Percentiles rank a stretch among this genome's conserved stretches.
These are phyloP conservation scores for Fusarium haematococcum DNA, from an alignment of 2,329 filamentous ascomycete genomes.

Conservation along the genomic window DNA sequence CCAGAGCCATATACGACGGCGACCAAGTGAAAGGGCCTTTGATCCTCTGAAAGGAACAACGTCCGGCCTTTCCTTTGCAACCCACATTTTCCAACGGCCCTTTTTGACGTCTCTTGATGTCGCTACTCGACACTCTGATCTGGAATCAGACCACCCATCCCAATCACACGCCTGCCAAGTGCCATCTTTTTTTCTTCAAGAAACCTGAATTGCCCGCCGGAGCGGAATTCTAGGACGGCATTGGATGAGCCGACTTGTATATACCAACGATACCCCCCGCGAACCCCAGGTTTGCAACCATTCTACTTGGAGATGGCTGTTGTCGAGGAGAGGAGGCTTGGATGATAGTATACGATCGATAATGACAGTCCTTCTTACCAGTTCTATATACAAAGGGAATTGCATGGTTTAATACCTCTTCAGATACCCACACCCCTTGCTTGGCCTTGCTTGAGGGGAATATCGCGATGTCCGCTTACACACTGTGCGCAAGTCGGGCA, in stretches of 20 bases:
- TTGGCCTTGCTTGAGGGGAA: not conserved
- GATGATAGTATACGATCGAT: conserved; percentile 7
- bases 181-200: not conserved
- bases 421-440: not conserved
- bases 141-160: not conserved
- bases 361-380: conserved; percentile 1
- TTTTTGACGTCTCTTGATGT: not conserved
- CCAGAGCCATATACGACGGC: not conserved
- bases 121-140: not conserved
- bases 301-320: not conserved
- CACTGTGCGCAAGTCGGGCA: conserved; percentile 5
- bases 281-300: not conserved
- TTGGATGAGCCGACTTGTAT: not conserved
- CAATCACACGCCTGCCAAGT: not conserved
- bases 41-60: too few species aligned
- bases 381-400: not conserved
- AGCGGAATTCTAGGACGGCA: not conserved
- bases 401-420: not conserved
- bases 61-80: not conserved
- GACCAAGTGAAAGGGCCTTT: not conserved
- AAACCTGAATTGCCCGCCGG: not conserved
- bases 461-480: not conserved
- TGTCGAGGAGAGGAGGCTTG: not conserved
- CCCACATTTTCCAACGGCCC: not conserved
- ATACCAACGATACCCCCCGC: conserved; percentile 20